Conservation (phyloP, 495 filamentous ascomycete genomes). For the Podospora tetraspora region DNA sequence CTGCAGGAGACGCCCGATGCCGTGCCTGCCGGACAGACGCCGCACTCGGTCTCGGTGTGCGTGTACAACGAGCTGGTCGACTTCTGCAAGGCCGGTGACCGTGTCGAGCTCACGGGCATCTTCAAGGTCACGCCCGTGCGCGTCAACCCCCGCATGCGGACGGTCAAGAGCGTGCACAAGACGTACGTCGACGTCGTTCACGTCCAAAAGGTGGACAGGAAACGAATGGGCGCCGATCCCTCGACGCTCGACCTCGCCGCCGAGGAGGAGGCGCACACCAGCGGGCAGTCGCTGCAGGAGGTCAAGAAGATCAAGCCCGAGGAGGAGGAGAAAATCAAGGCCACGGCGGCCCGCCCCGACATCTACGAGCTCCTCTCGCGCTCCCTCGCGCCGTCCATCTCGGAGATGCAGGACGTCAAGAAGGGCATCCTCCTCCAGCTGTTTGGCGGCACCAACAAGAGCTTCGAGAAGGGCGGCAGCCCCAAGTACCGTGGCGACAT, state of each 20-base stretch:
- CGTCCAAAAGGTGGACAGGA: constrained; percentile 93
- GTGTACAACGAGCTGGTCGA: constrained; percentile 97
- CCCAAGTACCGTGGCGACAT: constrained; percentile 96
- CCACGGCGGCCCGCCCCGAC: constrained; percentile 73
- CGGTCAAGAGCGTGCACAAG: constrained; percentile 92
- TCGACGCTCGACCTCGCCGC: constrained; percentile 63
- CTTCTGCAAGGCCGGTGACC: constrained; percentile 94
- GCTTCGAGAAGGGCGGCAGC: constrained; percentile 92
- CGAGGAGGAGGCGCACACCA: constrained; percentile 72
- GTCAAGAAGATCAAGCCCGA: constrained; percentile 79
- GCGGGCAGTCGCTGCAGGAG: constrained; percentile 75
- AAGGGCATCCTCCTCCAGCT: constrained; percentile 95
- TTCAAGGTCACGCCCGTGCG: constrained; percentile 92
- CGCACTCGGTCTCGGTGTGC: constrained; percentile 96
- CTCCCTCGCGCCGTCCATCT: constrained; percentile 89
- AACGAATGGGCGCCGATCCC: constrained; percentile 83
- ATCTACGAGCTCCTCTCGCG: constrained; percentile 91
- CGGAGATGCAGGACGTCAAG: constrained; percentile 98
- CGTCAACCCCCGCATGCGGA: constrained; percentile 88
- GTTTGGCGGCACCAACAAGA: constrained; percentile 98
- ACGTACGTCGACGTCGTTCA: constrained; percentile 95
- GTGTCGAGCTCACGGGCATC: constrained; percentile 92
- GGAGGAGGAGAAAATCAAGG: constrained; percentile 84
- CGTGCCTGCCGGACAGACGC: constrained; percentile 91
- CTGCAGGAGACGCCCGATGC: constrained; percentile 95